phyloP scores from a whole-genome alignment of 202 grass and related monocot species.

The Panicum virgatum region DNA sequence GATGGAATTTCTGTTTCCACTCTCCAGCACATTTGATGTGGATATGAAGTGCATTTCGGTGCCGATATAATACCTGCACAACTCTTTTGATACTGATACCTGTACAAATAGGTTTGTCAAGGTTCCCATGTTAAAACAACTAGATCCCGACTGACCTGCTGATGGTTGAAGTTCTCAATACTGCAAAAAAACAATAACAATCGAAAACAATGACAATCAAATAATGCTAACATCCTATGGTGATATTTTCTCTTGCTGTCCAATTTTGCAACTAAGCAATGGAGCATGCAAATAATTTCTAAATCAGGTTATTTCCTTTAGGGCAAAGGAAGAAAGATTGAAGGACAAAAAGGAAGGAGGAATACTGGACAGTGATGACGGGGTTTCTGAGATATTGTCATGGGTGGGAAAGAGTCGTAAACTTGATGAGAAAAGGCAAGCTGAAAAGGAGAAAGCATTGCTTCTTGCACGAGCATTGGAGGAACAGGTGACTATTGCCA shows the following conservation, averaged over 20 bases:
- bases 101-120: neutral
- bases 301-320: slow-evolving; percentile 61
- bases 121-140: neutral
- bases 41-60: slow-evolving; percentile 19
- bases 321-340: slow-evolving; percentile 80
- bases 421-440: slow-evolving; percentile 71
- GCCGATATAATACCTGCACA: neutral
- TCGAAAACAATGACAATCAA: neutral
- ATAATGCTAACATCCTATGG: neutral
- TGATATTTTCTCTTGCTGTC: neutral
- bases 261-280: slow-evolving; percentile 35
- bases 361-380: slow-evolving; percentile 50
- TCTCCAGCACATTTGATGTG: neutral
- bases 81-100: neutral
- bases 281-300: slow-evolving; percentile 49
- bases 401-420: slow-evolving; percentile 87
- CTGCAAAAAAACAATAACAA: neutral
- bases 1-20: neutral
- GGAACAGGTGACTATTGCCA: slow-evolving; percentile 68
- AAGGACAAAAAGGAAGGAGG: slow-evolving; percentile 76
- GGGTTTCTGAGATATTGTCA: slow-evolving; percentile 69
- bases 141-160: neutral
- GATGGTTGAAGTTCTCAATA: neutral
- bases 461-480: slow-evolving; percentile 72
- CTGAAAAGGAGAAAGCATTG: slow-evolving; percentile 83